A percentile compares a stretch with the other conserved stretches of the same genome.
phyloP scores from a whole-genome alignment of 306 rosid genomes.

The Lupinus albus region DNA sequence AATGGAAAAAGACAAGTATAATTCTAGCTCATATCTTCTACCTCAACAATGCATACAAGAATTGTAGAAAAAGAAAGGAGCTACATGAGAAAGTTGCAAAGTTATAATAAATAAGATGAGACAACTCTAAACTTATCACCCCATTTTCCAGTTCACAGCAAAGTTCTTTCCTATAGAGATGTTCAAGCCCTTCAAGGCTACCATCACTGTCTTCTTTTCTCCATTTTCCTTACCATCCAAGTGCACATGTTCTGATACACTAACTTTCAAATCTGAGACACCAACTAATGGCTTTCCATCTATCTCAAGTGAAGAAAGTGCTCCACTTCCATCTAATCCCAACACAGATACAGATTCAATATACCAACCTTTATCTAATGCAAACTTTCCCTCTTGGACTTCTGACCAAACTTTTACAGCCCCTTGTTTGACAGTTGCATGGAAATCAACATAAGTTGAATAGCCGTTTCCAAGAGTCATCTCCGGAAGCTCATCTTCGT shows the following conservation, averaged over 20 bases:
- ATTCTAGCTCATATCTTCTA: slow-evolving; percentile 57
- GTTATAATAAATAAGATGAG: slow-evolving; percentile 1
- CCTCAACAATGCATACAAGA: slow-evolving; percentile 37
- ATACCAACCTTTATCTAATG: slow-evolving; percentile 71
- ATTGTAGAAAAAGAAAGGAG: not conserved
- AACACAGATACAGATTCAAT: slow-evolving; percentile 67
- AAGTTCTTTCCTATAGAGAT: slow-evolving; percentile 80
- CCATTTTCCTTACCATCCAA: slow-evolving; percentile 47
- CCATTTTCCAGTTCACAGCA: slow-evolving; percentile 85
- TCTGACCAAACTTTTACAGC: slow-evolving; percentile 80
- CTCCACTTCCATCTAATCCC: slow-evolving; percentile 67
- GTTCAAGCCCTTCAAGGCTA: slow-evolving; percentile 67
- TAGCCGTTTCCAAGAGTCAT: slow-evolving; percentile 78
- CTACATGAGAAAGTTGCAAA: slow-evolving; percentile 22
- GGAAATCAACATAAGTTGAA: slow-evolving; percentile 67
- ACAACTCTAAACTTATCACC: slow-evolving; percentile 38
- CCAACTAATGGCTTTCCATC: slow-evolving; percentile 52
- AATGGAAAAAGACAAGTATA: slow-evolving; percentile 56
- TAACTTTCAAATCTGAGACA: slow-evolving; percentile 48
- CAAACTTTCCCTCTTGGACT: slow-evolving; percentile 85
- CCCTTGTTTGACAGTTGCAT: slow-evolving; percentile 64
- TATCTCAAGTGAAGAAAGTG: slow-evolving; percentile 54
- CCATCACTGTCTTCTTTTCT: slow-evolving; percentile 58
- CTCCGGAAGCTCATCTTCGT: slow-evolving; percentile 76
- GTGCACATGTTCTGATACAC: slow-evolving; percentile 49